Evolutionary conservation across 768 basidiomycete species (phyloP).

Genomic region (Filobasidium floriforme): DNA sequence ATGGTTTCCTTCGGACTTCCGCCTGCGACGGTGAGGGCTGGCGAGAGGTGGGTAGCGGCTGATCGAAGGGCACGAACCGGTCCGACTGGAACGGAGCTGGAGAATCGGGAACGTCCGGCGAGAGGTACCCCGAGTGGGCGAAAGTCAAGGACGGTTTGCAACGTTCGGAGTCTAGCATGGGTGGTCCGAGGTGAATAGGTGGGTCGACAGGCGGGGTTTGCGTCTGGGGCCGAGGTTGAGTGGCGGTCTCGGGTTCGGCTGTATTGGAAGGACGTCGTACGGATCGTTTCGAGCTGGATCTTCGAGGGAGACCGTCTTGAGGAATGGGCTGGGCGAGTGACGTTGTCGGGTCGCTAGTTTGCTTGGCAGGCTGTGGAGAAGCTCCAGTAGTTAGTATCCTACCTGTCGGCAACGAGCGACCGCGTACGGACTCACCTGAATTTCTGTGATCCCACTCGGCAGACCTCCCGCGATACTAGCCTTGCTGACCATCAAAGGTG

Average conservation of each 20-base stretch:
- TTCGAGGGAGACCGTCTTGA: too few species aligned
- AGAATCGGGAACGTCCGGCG: background rate
- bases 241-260: background rate
- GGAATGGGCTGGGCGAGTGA: too few species aligned
- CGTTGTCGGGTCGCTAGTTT: too few species aligned
- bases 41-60: background rate
- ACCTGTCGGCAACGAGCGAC: background rate
- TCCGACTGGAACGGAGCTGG: slow-evolving; percentile 7
- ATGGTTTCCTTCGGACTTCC: background rate
- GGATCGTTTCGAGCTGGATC: too few species aligned
- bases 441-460: background rate
- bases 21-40: background rate
- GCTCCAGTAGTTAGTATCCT: background rate
- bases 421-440: background rate
- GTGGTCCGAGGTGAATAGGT: background rate
- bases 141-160: background rate
- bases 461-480: background rate
- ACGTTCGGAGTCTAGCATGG: background rate
- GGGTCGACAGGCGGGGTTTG: background rate
- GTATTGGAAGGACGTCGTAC: too few species aligned
- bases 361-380: too few species aligned
- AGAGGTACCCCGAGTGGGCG: background rate
- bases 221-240: background rate
- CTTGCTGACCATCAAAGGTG: background rate
- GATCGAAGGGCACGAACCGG: background rate